Evolutionary conservation across 2,329 filamentous ascomycete species (phyloP).

Genomic region (Rhytidhysteron rufulum): DNA sequence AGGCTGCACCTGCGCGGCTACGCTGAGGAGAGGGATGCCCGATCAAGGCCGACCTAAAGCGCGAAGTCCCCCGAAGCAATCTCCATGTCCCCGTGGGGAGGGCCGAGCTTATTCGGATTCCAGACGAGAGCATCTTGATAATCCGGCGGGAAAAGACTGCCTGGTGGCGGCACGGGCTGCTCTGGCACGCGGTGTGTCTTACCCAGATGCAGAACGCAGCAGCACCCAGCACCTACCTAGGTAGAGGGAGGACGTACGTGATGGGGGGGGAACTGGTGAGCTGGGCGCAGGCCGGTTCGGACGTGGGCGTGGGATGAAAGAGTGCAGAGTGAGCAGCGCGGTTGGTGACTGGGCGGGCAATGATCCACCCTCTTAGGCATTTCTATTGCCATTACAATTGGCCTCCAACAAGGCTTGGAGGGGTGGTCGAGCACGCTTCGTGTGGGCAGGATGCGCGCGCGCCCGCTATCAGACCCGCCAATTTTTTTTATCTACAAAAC

Average conservation of each 20-base stretch:
- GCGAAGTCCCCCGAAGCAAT: neutral
- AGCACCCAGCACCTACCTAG: no score
- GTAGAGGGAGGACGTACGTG: neutral
- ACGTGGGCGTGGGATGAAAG: neutral
- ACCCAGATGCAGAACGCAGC: no score
- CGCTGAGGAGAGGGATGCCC: neutral
- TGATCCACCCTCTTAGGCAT: neutral
- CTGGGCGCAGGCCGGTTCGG: neutral
- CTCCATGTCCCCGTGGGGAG: slow-evolving; percentile 13
- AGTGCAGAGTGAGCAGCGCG: neutral
- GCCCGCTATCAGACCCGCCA: no score
- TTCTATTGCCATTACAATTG: neutral
- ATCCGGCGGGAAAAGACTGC: slow-evolving; percentile 16
- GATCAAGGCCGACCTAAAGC: slow-evolving; percentile 2
- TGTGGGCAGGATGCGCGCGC: no score
- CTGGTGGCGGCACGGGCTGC: slow-evolving; percentile 4
- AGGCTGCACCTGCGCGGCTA: slow-evolving; percentile 1
- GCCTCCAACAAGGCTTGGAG: neutral
- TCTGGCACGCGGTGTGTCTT: slow-evolving; percentile 9
- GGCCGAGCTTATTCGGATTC: slow-evolving; percentile 19
- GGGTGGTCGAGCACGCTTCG: neutral
- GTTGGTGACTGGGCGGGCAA: no score
- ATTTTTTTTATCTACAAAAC: neutral
- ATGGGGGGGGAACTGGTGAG: slow-evolving; percentile 1
- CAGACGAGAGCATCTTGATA: no score